Conservation (phyloP, 768 basidiomycete species). For the Fomitopsis pulvina region DNA sequence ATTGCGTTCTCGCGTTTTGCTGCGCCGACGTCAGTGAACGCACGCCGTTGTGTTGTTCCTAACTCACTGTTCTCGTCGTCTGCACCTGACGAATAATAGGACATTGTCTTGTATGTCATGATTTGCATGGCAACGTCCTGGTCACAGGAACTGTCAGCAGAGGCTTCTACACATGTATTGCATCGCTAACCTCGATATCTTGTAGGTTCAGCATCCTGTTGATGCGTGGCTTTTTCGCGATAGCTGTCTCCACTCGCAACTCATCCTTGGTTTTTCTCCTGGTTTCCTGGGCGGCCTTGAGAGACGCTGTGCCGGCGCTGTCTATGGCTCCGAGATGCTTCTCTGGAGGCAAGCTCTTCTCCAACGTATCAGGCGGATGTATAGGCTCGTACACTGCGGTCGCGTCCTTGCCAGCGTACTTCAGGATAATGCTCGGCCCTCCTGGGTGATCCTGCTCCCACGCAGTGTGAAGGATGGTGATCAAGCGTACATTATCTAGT, state of each 20-base stretch:
- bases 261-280: slow-evolving; percentile 58
- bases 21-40: slow-evolving; percentile 17
- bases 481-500: too few species aligned
- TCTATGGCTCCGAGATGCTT: slow-evolving; percentile 70
- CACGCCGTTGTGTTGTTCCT: background rate
- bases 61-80: slow-evolving; percentile 77
- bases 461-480: background rate
- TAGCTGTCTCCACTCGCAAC: slow-evolving; percentile 55
- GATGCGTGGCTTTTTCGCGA: slow-evolving; percentile 55
- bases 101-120: slow-evolving; percentile 66
- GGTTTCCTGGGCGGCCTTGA: slow-evolving; percentile 50
- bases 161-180: background rate
- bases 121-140: slow-evolving; percentile 67
- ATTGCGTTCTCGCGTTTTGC: slow-evolving; percentile 63
- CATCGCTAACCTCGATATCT: slow-evolving; percentile 67
- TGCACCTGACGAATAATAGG: slow-evolving; percentile 81
- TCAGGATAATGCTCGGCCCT: slow-evolving; percentile 78
- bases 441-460: slow-evolving; percentile 66
- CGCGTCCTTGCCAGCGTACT: slow-evolving; percentile 80
- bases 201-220: slow-evolving; percentile 63
- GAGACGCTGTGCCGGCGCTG: slow-evolving; percentile 31
- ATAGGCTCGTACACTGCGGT: slow-evolving; percentile 71
- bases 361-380: slow-evolving; percentile 77
- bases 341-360: slow-evolving; percentile 58
- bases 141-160: background rate